Base-by-base conservation (phyloP, 2,329 filamentous ascomycete species). In the Cladophialophora immunda region DNA sequence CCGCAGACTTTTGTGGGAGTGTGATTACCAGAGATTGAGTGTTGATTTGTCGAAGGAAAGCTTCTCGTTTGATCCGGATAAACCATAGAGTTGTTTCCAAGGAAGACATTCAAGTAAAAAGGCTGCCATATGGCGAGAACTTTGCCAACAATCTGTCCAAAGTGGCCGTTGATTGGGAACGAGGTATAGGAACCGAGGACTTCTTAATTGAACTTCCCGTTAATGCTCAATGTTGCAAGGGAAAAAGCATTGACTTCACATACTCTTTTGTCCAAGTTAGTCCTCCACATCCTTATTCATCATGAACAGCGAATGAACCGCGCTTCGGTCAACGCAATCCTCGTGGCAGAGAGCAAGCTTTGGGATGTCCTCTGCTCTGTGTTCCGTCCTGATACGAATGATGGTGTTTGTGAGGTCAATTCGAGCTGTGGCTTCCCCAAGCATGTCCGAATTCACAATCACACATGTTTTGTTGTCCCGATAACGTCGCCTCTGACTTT, bases 401-500 rank as follows among this genome's bases (percentile, higher is more conserved):
- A 54, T 32, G 15, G 13, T 34, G 19, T 41, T 52, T 41, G n/a
- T 30, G 22, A 50, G 45, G 22, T 50, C 45, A 27, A 50, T 50
- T 27, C 19, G 45, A 50, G 45, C 45, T 50, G 45, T 27, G 6
- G 27, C 4, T 55, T 55, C 22, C 34, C 6, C 36, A 32, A 32
- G 15, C 19, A 52, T 4, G 34, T 29, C 30, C 47, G 50, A n/a
- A 11, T 52, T 22, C 29, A 22, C n/a, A 27, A 22, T 73, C 71
- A 73, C 65, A 70, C 67, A 57, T 73, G 72, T 63, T 72, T 72
- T 25, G 72, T 73, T 8, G 67, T 67, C 36, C 72, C 72, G 59
- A 73, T 72, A 22, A 71, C 68, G 30, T 73, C 72, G 17, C 72
- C 72, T 65, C 70, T 66, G 47, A 99, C 95, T 78, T 96, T 90